A percentile compares a stretch with the other conserved stretches of the same genome.
phyloP scores from a whole-genome alignment of 768 basidiomycete genomes.

The Termitomyces eurrhizus region DNA sequence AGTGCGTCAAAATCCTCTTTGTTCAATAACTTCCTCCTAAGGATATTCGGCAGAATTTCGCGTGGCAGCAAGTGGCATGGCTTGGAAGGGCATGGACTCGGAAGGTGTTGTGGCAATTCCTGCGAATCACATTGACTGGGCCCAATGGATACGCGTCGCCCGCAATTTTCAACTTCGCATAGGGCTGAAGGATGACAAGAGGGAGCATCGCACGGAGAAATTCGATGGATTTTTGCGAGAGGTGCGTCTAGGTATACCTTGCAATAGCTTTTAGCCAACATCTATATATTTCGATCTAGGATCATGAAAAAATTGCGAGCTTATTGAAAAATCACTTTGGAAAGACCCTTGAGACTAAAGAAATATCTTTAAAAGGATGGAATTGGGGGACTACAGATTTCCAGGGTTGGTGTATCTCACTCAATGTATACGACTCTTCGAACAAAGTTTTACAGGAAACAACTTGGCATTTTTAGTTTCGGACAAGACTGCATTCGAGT shows the following conservation, averaged over 20 bases:
- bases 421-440: neutral
- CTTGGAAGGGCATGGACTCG: constrained; percentile 83
- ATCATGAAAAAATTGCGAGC: constrained; percentile 81
- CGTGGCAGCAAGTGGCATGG: constrained; percentile 85
- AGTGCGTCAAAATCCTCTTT: constrained; percentile 53
- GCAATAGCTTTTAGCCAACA: neutral
- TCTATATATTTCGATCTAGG: constrained; percentile 41
- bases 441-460: constrained; percentile 51
- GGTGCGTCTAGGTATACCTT: constrained; percentile 38
- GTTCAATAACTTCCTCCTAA: constrained; percentile 7
- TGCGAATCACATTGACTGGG: constrained; percentile 78
- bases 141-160: constrained; percentile 89
- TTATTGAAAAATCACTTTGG: constrained; percentile 86
- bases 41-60: constrained; percentile 63
- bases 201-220: constrained; percentile 71
- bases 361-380: constrained; percentile 91
- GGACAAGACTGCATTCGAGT: constrained; percentile 84
- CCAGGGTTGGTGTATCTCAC: constrained; percentile 53
- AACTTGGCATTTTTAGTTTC: constrained; percentile 90
- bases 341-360: constrained; percentile 79
- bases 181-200: constrained; percentile 44
- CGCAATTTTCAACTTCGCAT: constrained; percentile 88
- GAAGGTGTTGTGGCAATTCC: constrained; percentile 62
- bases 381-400: constrained; percentile 98
- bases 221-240: constrained; percentile 95